These are phyloP conservation scores for Podospora pseudoanserina DNA, from an alignment of 495 filamentous ascomycete species.

Conservation along the genomic window DNA sequence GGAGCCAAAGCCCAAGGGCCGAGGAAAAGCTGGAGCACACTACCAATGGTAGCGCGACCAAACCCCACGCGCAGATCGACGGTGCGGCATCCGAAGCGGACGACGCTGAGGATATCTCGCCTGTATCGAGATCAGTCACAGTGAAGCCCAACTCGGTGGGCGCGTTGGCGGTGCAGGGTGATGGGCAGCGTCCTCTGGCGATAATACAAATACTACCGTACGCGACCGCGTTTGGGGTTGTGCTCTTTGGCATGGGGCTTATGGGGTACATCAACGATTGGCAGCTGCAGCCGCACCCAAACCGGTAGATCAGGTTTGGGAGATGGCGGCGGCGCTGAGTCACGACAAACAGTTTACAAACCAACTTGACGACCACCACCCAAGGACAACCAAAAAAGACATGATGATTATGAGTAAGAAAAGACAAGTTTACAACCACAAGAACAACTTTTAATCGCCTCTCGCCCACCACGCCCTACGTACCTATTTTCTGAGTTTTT, in stretches of 20 bases:
- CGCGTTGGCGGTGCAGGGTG: constrained; percentile 22
- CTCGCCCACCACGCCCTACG: neutral
- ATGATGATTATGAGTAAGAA: neutral
- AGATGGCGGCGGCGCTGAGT: neutral
- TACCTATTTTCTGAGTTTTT: neutral
- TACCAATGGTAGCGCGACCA: constrained; percentile 20
- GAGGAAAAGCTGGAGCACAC: constrained; percentile 7
- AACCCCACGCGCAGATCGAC: constrained; percentile 13
- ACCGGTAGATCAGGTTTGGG: constrained; percentile 17
- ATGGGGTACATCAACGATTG: constrained; percentile 95
- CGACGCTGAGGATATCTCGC: constrained; percentile 18
- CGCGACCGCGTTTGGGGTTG: constrained; percentile 82
- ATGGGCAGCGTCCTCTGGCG: constrained; percentile 9
- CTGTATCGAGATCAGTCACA: constrained; percentile 9
- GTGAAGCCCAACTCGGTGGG: constrained; percentile 34
- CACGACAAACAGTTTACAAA: neutral
- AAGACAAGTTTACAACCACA: neutral
- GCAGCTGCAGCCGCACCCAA: constrained; percentile 45
- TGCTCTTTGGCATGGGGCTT: constrained; percentile 80
- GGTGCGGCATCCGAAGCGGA: constrained; percentile 11
- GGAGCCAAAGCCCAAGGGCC: constrained; percentile 4
- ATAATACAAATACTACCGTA: constrained; percentile 65
- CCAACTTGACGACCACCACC: neutral
- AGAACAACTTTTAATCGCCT: neutral
- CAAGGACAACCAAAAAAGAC: neutral